Evolutionary conservation across 2,329 filamentous ascomycete genomes (phyloP), one percentile per base, ranked within the genome.

Genomic region (Ambrosiella beaveri): DNA sequence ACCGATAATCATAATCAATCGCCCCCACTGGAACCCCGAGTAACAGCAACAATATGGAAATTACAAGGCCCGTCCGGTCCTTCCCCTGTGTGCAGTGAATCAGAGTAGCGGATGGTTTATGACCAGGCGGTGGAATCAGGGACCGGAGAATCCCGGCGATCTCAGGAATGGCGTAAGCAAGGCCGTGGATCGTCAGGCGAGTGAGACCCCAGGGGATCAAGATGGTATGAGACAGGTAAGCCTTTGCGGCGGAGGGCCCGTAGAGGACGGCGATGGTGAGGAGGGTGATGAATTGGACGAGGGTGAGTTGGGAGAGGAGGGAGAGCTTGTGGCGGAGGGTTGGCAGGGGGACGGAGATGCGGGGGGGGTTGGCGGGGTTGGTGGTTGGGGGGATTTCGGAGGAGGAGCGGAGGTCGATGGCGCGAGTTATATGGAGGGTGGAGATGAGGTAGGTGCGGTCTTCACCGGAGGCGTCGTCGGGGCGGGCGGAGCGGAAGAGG

Each of bases 51-150:
- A 85, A 69, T 3, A 95, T 71, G 45, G 85, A 72, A 4, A 88
- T 73, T 9, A 86, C 73, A 11, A 95, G 71, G 0, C 89, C 89
- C 58, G 71, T 72, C 1, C 89, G 79, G 66, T 95, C 89, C 67
- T 95, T 95, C 59, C 89, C 89, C 65, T 94, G 88, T 0, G 88
- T 93, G 68, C 89, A 95, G 68, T 95, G 88, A 1, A 93, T 71
- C 7, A 95, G 66, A 0, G 82, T 69, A 0, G 88, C 88, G 19
- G 52, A 36, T 13, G 54, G 62, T 82, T 80, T 13, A 5, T 19
- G 13, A 5, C 74, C 74, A 0, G 68, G 63, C 1, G 61, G 27
- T 7, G 58, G 49, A 12, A 49, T 17, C 7, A 59, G 39, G 3
- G 50, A 12, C 13, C 54, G 44, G 15, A 60, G 56, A 63, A 73